Percentiles rank a stretch among this genome's conserved stretches.
These are phyloP conservation scores for Puccinia horiana DNA, from an alignment of 1,284 basidiomycete species.

Conservation along the genomic window DNA sequence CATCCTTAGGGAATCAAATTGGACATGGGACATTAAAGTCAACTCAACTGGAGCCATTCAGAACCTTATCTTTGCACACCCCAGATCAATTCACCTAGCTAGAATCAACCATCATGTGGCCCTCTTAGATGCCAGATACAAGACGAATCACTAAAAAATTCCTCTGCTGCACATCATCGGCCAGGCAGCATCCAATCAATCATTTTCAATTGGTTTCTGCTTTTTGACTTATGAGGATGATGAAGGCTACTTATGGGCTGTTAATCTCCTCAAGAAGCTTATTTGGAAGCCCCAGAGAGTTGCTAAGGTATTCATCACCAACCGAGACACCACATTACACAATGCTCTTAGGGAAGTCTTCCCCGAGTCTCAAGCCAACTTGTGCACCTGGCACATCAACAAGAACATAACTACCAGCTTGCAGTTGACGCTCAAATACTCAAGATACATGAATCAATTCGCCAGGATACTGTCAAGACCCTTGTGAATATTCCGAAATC, in stretches of 20 bases:
- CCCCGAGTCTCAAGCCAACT: neutral
- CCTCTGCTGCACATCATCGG: no score
- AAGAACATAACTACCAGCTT: neutral
- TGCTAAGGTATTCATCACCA: no score
- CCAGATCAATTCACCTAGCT: slow-evolving; percentile 3
- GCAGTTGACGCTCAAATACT: neutral
- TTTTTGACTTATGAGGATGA: neutral
- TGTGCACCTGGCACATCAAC: neutral
- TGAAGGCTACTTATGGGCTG: neutral
- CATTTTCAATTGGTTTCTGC: slow-evolving; percentile 13
- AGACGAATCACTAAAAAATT: neutral
- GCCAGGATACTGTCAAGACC: neutral
- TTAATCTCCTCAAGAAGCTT: no score
- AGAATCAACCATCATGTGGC: slow-evolving; percentile 17
- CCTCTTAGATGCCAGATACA: neutral
- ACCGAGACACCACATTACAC: no score
- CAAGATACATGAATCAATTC: neutral
- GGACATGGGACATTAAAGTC: no score
- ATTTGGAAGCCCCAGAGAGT: no score
- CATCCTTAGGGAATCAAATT: no score
- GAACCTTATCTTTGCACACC: slow-evolving; percentile 18
- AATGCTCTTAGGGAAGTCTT: no score
- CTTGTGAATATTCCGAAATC: neutral
- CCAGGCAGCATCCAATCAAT: no score
- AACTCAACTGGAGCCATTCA: neutral